Percentiles rank a stretch among this genome's conserved stretches.
phyloP scores from a whole-genome alignment of 257 asterid species.

The Lycium ferocissimum region DNA sequence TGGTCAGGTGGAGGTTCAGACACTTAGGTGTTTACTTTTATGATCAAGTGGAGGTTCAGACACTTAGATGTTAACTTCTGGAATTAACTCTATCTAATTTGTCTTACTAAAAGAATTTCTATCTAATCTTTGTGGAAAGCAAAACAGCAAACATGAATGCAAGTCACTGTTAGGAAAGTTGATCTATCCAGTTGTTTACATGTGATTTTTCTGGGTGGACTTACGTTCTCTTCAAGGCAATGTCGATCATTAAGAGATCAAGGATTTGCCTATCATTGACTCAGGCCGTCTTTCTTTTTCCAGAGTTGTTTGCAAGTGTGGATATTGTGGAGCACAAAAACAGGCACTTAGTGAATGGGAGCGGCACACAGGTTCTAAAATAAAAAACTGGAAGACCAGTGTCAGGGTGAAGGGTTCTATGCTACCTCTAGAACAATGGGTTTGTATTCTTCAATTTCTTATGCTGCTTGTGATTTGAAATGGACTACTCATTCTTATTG shows the following conservation, averaged over 20 bases:
- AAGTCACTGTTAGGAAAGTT: not conserved
- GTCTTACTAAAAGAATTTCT: not conserved
- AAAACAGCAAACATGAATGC: slow-evolving; percentile 10
- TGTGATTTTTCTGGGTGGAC: not conserved
- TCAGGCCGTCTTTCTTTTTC: slow-evolving; percentile 25
- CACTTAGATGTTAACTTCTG: not conserved
- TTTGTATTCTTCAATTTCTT: slow-evolving; percentile 50
- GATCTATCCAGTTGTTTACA: slow-evolving; percentile 2
- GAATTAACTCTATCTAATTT: slow-evolving; percentile 5
- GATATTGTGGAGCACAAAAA: slow-evolving; percentile 87
- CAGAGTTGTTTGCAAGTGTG: slow-evolving; percentile 99
- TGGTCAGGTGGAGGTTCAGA: not conserved
- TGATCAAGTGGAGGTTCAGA: not conserved
- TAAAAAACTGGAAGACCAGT: slow-evolving; percentile 92
- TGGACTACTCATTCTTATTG: slow-evolving; percentile 9
- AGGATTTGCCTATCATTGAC: not conserved
- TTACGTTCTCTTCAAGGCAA: not conserved
- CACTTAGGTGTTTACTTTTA: not conserved
- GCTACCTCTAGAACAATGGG: slow-evolving; percentile 96
- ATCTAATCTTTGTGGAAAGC: not conserved
- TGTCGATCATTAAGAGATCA: slow-evolving; percentile 20
- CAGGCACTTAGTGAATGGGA: slow-evolving; percentile 97
- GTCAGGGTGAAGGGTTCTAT: slow-evolving; percentile 86
- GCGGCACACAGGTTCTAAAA: slow-evolving; percentile 86
- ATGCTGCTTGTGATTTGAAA: not conserved